These are phyloP conservation scores for Ilyonectria robusta DNA, from an alignment of 2,329 filamentous ascomycete species.

Conservation along the genomic window DNA sequence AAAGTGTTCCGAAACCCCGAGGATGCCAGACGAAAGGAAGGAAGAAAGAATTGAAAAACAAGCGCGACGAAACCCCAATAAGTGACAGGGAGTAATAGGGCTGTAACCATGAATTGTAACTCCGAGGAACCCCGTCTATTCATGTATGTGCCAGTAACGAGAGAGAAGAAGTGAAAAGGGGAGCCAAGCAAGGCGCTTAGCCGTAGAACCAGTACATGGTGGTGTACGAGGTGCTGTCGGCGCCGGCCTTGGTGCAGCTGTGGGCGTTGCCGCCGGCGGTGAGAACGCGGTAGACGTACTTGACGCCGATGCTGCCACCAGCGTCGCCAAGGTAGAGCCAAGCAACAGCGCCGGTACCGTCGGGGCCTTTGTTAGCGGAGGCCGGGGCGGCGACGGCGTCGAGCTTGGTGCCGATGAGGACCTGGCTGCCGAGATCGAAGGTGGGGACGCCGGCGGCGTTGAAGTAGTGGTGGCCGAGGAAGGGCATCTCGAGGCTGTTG, in stretches of 20 bases:
- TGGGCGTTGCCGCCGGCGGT: conserved; percentile 66
- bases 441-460: conserved; percentile 66
- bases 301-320: conserved; percentile 56
- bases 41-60: conserved; percentile 5
- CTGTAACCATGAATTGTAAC: conserved; percentile 41
- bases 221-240: conserved; percentile 68
- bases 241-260: conserved; percentile 59
- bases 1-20: conserved; percentile 35
- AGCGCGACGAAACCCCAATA: neutral
- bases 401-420: conserved; percentile 64
- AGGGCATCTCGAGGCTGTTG: conserved; percentile 54
- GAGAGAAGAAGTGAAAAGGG: conserved; percentile 12
- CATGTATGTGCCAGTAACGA: conserved; percentile 37
- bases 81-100: conserved; percentile 20
- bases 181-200: conserved; percentile 37
- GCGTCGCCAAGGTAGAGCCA: conserved; percentile 66
- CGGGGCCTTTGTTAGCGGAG: conserved; percentile 60
- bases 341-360: conserved; percentile 66
- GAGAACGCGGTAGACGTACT: conserved; percentile 67
- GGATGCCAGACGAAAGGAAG: conserved; percentile 21
- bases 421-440: conserved; percentile 67
- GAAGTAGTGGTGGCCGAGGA: conserved; percentile 79
- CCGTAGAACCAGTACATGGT: conserved; percentile 73
- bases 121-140: conserved; percentile 40
- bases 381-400: conserved; percentile 66